Evolutionary conservation across 192 early-diverging fungal genomes (phyloP).

Genomic region (Entomortierella parvispora): DNA sequence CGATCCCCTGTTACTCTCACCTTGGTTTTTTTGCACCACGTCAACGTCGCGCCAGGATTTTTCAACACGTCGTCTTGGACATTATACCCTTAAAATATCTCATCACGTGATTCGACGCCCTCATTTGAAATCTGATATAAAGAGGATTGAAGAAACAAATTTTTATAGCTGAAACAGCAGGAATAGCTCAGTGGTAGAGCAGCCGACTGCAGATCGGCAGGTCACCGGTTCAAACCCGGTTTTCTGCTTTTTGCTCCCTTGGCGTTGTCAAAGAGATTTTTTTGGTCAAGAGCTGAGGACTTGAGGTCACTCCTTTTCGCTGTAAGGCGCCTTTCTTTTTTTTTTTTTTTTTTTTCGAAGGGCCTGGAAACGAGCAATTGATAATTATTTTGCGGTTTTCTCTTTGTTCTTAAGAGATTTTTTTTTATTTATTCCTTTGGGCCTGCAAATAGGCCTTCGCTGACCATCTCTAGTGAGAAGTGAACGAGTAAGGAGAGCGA

Average conservation of each 20-base stretch:
- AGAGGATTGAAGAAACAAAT: too few relatives aligned
- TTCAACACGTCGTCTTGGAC: too few relatives aligned
- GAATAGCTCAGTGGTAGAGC: conserved; percentile 76
- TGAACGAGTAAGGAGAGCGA: too few relatives aligned
- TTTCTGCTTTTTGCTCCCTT: conserved; percentile 54
- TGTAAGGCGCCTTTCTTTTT: too few relatives aligned
- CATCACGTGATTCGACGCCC: too few relatives aligned
- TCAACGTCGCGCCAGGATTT: too few relatives aligned
- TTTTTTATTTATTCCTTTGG: neutral
- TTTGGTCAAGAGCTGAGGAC: neutral
- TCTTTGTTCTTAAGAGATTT: neutral
- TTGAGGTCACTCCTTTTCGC: too few relatives aligned
- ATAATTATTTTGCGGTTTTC: neutral
- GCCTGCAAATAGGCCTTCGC: neutral
- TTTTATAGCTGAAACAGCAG: conserved; percentile 24
- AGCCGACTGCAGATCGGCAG: conserved; percentile 73
- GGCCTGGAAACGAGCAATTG: neutral
- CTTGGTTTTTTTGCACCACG: too few relatives aligned
- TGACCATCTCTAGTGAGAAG: too few relatives aligned
- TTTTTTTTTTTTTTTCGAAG: neutral
- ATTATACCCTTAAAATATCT: too few relatives aligned
- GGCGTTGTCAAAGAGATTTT: neutral
- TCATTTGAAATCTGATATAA: too few relatives aligned
- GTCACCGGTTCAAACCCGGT: conserved; percentile 73
- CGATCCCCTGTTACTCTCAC: too few relatives aligned